Base-by-base conservation (phyloP, 495 filamentous ascomycete genomes). In the Xylaria nigripes region DNA sequence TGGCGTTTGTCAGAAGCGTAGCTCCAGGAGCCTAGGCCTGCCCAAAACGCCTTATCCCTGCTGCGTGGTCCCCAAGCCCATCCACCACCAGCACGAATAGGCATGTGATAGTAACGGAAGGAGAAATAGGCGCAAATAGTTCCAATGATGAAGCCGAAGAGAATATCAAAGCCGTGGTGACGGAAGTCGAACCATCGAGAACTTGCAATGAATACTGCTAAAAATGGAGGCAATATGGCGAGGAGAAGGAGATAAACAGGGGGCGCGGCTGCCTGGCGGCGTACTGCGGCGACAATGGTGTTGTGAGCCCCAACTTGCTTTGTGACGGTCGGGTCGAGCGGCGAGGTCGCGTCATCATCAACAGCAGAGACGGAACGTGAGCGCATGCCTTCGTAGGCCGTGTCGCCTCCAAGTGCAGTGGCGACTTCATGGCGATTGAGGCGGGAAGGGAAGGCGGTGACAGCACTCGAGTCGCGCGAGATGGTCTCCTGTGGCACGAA, bases 161-260 rank as follows among this genome's bases (percentile, higher is more conserved):
- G 74, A 41, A 94, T 90, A 55, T 95, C 90, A 69, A 95, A 94
- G 12, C 85, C 87, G 69, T 94, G 89, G 60, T 95, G 90, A 8
- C 89, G 78, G 62, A 86, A 89, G 63, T 95, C 90, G 76, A 89
- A 83, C 68, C 77, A 83, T 18, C 81, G 74, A n/a, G 78, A 82
- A 41, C 77, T 73, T 21, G 80, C 66, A 44, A 84, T 72, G 57
- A 77, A 82, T 48, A 78, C 65, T 44, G 81, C 72, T 10, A 70
- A 70, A 55, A 81, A 75, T 61, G 76, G 75, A 16, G 81, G 81
- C 21, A 87, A 67, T 54, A 89, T 72, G 51, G 87, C 80, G 29
- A 91, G 57, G 50, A 87, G 68, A 1, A 86, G 71, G 48, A 89
- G 86, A 73, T 88, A 91, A 6, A 81, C 50, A 4, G 77, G 76